Evolutionary conservation across 2,329 filamentous ascomycete species (phyloP).

Genomic region (Chaetomiaceae sp.): DNA sequence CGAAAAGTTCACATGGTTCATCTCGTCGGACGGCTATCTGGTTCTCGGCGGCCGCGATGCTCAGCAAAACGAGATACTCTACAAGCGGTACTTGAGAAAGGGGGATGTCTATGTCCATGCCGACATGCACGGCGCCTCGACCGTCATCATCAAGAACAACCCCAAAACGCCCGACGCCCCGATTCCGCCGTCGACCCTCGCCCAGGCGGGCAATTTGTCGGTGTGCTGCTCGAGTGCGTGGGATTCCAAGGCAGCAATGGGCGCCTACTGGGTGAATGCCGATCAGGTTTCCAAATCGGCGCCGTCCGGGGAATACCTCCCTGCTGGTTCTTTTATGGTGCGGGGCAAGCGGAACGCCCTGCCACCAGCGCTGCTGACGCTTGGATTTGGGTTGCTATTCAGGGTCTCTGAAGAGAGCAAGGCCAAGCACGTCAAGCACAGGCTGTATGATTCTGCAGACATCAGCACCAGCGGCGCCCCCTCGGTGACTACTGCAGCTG

Average conservation of each 20-base stretch:
- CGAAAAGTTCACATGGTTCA: constrained; percentile 93
- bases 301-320: constrained; percentile 72
- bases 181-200: constrained; percentile 84
- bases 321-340: constrained; percentile 71
- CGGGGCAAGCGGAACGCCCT: constrained; percentile 86
- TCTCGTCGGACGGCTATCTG: constrained; percentile 92
- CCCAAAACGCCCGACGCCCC: constrained; percentile 71
- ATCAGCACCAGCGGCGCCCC: constrained; percentile 14
- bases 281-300: constrained; percentile 87
- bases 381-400: constrained; percentile 86
- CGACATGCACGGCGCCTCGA: constrained; percentile 76
- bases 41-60: constrained; percentile 85
- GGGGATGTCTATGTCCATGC: constrained; percentile 92
- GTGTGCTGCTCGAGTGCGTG: constrained; percentile 75
- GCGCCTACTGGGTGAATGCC: constrained; percentile 90
- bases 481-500: constrained; percentile 3
- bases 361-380: constrained; percentile 77
- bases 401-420: constrained; percentile 85
- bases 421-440: constrained; percentile 71
- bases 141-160: constrained; percentile 88
- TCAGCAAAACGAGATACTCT: constrained; percentile 88
- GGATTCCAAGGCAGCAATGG: constrained; percentile 95
- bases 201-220: constrained; percentile 80
- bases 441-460: constrained; percentile 35
- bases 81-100: constrained; percentile 76